Conservation (phyloP, 495 filamentous ascomycete species). For the Aspergillus asperescens region DNA sequence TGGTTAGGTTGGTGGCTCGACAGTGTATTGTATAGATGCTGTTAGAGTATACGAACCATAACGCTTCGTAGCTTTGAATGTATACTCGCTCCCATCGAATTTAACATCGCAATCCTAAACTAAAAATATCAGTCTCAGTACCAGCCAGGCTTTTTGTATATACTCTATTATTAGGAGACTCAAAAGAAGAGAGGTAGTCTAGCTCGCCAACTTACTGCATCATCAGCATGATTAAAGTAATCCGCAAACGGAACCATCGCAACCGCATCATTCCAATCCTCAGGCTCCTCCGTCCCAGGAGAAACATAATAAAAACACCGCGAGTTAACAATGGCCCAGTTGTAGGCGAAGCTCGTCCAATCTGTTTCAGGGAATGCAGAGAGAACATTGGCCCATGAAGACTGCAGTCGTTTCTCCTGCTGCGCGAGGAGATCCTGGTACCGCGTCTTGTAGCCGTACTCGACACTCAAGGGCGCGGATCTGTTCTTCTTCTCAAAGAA, state of each 20-base stretch:
- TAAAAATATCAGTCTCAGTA: background rate
- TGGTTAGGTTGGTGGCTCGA: no score
- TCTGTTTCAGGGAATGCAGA: constrained; percentile 44
- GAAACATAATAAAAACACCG: constrained; percentile 66
- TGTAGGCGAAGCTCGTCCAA: constrained; percentile 51
- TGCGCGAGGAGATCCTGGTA: constrained; percentile 47
- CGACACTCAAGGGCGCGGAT: no score
- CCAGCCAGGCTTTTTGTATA: no score
- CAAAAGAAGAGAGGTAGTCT: background rate
- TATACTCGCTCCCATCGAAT: constrained; percentile 51
- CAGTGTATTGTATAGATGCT: no score
- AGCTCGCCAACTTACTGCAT: constrained; percentile 25
- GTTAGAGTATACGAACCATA: constrained; percentile 42
- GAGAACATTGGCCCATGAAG: constrained; percentile 50
- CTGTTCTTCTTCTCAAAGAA: constrained; percentile 10
- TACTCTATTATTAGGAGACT: no score
- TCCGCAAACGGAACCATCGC: constrained; percentile 74
- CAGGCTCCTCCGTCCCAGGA: constrained; percentile 39
- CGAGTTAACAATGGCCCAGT: constrained; percentile 73
- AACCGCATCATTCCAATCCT: constrained; percentile 57
- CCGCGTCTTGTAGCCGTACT: constrained; percentile 19
- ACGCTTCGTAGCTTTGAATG: constrained; percentile 43
- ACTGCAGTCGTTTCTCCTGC: constrained; percentile 55
- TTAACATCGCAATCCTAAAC: constrained; percentile 48
- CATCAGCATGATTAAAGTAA: constrained; percentile 69